phyloP scores from a whole-genome alignment of 352 stramenopile species.

The Pythium sukuiense region DNA sequence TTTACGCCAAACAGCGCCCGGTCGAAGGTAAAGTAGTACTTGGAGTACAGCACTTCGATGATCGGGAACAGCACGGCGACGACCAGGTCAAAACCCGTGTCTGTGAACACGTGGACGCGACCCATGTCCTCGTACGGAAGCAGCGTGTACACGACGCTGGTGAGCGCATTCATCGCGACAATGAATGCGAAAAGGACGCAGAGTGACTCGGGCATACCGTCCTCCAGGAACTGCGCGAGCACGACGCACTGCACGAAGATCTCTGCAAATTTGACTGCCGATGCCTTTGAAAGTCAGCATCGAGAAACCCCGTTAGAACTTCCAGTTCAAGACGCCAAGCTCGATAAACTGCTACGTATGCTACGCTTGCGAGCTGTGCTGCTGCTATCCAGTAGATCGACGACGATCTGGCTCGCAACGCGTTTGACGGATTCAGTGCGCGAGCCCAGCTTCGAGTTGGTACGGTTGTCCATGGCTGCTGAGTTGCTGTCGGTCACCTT shows the following conservation, averaged over 20 bases:
- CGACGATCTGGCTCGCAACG: too few species aligned
- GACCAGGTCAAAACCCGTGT: constrained; percentile 33
- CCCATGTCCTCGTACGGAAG: constrained; percentile 5
- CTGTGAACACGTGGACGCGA: constrained; percentile 1
- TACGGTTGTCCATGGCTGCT: too few species aligned
- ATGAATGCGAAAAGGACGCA: not conserved
- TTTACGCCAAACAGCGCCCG: constrained; percentile 28
- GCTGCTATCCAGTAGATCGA: too few species aligned
- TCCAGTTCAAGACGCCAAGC: too few species aligned
- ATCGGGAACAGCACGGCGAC: constrained; percentile 35
- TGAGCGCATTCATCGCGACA: constrained; percentile 4
- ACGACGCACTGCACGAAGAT: constrained; percentile 6
- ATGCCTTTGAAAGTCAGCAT: not conserved
- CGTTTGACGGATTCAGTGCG: too few species aligned
- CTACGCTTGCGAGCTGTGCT: too few species aligned
- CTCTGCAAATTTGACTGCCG: constrained; percentile 7
- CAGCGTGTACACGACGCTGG: not conserved
- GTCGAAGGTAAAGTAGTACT: constrained; percentile 34
- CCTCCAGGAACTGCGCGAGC: constrained; percentile 11
- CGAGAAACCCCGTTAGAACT: too few species aligned
- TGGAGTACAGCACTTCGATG: constrained; percentile 26
- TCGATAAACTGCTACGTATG: too few species aligned
- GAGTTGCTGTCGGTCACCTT: too few species aligned
- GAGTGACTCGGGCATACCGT: not conserved
- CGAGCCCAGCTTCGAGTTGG: too few species aligned